These are phyloP conservation scores for Fusarium mexicanum DNA, from an alignment of 2,329 filamentous ascomycete genomes.

Conservation along the genomic window DNA sequence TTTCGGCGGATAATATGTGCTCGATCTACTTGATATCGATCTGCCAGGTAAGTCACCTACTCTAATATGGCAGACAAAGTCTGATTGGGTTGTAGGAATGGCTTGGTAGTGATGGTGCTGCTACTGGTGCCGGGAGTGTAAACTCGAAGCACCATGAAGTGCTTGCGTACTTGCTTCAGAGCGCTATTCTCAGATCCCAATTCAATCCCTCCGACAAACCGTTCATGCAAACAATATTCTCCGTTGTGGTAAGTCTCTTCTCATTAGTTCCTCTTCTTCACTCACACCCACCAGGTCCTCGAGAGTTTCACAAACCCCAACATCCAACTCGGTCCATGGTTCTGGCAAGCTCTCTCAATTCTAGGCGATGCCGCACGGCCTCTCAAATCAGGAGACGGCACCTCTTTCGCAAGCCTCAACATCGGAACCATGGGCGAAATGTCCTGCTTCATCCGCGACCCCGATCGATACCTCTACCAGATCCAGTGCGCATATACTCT, in stretches of 20 bases:
- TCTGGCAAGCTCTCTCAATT: neutral
- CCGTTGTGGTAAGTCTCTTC: neutral
- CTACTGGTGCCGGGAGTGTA: accelerated
- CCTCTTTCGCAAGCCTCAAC: neutral
- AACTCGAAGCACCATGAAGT: slow-evolving; percentile 2
- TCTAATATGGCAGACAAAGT: accelerated
- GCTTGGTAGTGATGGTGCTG: neutral
- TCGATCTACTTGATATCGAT: slow-evolving; percentile 3
- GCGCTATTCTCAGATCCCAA: neutral
- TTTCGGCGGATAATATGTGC: slow-evolving; percentile 10
- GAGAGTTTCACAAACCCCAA: slow-evolving; percentile 6
- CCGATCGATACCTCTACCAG: neutral
- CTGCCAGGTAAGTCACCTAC: neutral
- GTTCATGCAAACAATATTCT: neutral
- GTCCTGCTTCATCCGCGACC: neutral
- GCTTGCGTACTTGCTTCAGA: neutral
- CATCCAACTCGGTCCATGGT: neutral
- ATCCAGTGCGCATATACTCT: slow-evolving; percentile 4
- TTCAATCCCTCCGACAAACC: neutral
- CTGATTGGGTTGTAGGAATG: neutral
- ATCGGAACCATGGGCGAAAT: neutral
- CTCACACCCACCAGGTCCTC: neutral
- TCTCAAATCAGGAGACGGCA: slow-evolving; percentile 1
- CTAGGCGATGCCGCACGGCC: neutral
- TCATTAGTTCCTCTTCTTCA: accelerated